phyloP scores from a whole-genome alignment of 108 stramenopile genomes.

The Cafeteria roenbergensis region DNA sequence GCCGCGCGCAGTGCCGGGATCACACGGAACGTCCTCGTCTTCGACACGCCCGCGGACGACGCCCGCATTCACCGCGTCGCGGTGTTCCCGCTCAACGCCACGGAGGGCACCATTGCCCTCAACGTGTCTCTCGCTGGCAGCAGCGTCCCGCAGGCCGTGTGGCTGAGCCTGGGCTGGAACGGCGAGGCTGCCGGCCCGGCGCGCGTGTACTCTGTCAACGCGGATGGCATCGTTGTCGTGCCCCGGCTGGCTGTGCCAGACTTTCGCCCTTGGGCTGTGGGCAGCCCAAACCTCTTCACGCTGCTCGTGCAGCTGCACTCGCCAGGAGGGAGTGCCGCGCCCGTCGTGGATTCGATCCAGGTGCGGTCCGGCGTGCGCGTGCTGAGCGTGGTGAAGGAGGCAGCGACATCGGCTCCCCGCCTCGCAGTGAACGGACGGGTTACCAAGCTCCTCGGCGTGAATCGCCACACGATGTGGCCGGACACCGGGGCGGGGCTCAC shows the following conservation, averaged over 20 bases:
- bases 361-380: constrained; percentile 35
- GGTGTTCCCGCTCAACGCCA: too few relatives aligned
- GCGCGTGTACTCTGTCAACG: too few relatives aligned
- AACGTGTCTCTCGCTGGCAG: too few relatives aligned
- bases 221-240: too few relatives aligned
- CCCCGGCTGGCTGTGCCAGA: too few relatives aligned
- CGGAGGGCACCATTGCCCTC: too few relatives aligned
- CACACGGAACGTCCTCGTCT: not conserved
- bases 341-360: constrained; percentile 1
- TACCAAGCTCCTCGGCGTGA: constrained; percentile 36
- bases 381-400: constrained; percentile 12
- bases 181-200: too few relatives aligned
- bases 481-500: constrained; percentile 32
- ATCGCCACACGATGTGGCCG: constrained; percentile 42
- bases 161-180: too few relatives aligned
- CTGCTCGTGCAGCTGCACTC: too few relatives aligned
- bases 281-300: not conserved
- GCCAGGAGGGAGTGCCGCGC: not conserved
- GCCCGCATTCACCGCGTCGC: not conserved
- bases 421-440: constrained; percentile 32
- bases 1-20: too few relatives aligned
- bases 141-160: too few relatives aligned
- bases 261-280: not conserved
- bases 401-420: not conserved
- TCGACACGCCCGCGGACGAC: not conserved